Base-by-base conservation (phyloP, 2,329 filamentous ascomycete species). In the Alternaria viburni region DNA sequence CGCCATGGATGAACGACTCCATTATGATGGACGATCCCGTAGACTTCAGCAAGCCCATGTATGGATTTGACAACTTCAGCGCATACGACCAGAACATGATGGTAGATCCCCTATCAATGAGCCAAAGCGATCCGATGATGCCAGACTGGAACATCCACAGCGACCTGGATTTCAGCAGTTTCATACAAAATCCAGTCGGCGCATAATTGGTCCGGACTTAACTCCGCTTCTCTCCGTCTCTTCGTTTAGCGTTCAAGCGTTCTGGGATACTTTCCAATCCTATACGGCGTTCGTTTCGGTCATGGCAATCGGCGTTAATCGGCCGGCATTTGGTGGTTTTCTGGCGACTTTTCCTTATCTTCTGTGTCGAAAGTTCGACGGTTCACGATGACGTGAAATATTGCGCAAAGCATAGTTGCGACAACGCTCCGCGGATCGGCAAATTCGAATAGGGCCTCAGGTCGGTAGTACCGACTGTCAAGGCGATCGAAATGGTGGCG, bases 1-100 rank as follows among this genome's bases (percentile, higher is more conserved):
- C 70, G 19, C 66, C 67, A 3, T 80, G 77, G 77, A 65, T 73
- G 55, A 67, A 70, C 30, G 76, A 80, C 46, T 66, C 75, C 10
- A 76, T 77, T 69, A 78, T 79, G 67, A 76, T 80, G 75, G 77
- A 79, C 19, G 77, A 78, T 46, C 61, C 74, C 1, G 66, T 79
- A 13, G 77, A 79, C 61, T 79, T 78, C 64, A 70, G 68, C 58
- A 79, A 79, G 58, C 69, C 74, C 19, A 74, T 79, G 68, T 76
- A 74, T 26, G 68, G 66, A 25, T 79, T 73, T 63, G 77, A 80
- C 54, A 70, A 63, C 36, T 78, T 72, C 59, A 70, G 65, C 57
- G 68, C 59, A 44, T 79, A 76, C 58, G 76, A 79, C 36, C 73
- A 77, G 32, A 71, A 65, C 55, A 69, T 75, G 58, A 79, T 78